These are phyloP conservation scores for Phialophora tarda DNA, from an alignment of 2,329 filamentous ascomycete species.

Conservation along the genomic window DNA sequence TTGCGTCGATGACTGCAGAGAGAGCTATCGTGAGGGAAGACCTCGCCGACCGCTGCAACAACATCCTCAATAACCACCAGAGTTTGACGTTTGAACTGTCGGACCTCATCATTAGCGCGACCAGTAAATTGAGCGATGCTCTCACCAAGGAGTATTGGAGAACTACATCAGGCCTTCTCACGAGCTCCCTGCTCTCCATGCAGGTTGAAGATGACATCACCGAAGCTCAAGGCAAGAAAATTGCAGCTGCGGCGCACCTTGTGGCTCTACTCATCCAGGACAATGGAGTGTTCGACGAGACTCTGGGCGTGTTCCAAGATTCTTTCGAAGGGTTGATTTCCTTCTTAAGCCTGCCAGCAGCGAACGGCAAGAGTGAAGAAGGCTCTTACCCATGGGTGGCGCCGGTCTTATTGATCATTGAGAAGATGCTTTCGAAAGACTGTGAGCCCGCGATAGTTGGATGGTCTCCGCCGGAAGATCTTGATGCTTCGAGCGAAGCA, in stretches of 20 bases:
- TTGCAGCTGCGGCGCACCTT: constrained; percentile 90
- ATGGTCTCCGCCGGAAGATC: constrained; percentile 60
- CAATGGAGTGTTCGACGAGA: constrained; percentile 76
- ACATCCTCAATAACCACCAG: constrained; percentile 86
- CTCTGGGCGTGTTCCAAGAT: constrained; percentile 71
- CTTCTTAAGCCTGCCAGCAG: constrained; percentile 71
- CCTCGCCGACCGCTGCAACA: constrained; percentile 86
- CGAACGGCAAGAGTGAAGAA: constrained; percentile 67
- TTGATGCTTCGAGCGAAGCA: constrained; percentile 60
- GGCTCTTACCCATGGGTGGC: constrained; percentile 92
- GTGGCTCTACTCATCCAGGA: constrained; percentile 82
- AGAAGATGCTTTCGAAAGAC: constrained; percentile 88
- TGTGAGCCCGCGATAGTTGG: constrained; percentile 79
- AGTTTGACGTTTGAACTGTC: constrained; percentile 88
- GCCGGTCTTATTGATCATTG: constrained; percentile 85
- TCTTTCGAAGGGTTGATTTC: constrained; percentile 76
- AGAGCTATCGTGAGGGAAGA: constrained; percentile 74
- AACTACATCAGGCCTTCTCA: constrained; percentile 81
- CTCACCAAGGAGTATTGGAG: constrained; percentile 64
- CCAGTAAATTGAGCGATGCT: constrained; percentile 65
- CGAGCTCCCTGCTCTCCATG: constrained; percentile 77
- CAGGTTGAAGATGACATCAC: constrained; percentile 65
- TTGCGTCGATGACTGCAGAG: constrained; percentile 80
- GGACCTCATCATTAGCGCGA: constrained; percentile 79
- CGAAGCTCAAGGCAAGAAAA: constrained; percentile 66